phyloP scores from a whole-genome alignment of 2,329 filamentous ascomycete genomes.

The Arthrobotrys entomopaga region DNA sequence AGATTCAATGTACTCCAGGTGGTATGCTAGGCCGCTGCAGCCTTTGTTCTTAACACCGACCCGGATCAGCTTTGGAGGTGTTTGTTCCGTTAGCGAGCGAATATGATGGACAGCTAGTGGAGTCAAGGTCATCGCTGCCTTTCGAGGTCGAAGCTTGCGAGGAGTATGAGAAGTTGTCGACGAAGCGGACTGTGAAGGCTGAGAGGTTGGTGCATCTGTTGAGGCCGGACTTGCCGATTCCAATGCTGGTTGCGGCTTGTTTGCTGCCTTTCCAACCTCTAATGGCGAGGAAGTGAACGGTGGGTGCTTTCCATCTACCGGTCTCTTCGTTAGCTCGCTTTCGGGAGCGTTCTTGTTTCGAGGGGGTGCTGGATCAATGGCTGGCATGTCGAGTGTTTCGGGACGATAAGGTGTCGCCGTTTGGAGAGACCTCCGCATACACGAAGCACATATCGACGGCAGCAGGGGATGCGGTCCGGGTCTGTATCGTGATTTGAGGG shows the following conservation, averaged over 20 bases:
- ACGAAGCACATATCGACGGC: conserved; percentile 46
- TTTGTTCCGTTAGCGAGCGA: conserved; percentile 78
- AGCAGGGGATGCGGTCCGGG: conserved; percentile 19
- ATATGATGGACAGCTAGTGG: conserved; percentile 82
- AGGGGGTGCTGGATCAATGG: conserved; percentile 41
- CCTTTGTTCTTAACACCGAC: conserved; percentile 94
- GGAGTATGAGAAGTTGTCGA: conserved; percentile 20
- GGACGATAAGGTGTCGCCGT: conserved; percentile 52
- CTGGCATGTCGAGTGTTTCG: conserved; percentile 44
- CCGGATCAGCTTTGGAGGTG: conserved; percentile 90
- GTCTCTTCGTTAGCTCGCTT: conserved; percentile 37
- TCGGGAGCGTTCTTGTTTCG: conserved; percentile 31
- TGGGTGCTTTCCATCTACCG: conserved; percentile 17
- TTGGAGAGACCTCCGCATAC: conserved; percentile 43
- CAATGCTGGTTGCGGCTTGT: not conserved
- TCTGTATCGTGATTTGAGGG: conserved; percentile 48
- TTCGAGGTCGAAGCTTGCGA: conserved; percentile 77
- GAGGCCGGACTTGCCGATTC: not conserved
- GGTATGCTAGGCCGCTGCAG: conserved; percentile 91
- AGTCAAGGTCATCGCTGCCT: conserved; percentile 90
- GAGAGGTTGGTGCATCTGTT: conserved; percentile 1
- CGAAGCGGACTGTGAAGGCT: not conserved
- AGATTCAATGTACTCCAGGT: conserved; percentile 94
- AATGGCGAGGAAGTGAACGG: conserved; percentile 36
- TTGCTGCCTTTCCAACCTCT: not conserved